Base-by-base conservation (phyloP, 768 basidiomycete species). In the Boletellus sp. region DNA sequence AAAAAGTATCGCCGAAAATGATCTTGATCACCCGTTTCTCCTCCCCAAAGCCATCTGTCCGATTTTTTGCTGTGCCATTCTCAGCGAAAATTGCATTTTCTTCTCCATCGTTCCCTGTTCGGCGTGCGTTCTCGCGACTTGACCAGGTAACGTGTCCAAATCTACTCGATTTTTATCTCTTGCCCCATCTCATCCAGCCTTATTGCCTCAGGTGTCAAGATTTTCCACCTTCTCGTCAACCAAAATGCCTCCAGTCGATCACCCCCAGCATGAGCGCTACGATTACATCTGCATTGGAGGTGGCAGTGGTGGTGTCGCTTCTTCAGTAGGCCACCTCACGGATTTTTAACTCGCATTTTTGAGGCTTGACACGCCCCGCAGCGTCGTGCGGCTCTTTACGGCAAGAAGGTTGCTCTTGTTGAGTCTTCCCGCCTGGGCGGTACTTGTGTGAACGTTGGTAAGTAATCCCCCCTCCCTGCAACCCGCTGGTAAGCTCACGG, bases 401-500 rank as follows among this genome's bases (percentile, higher is more conserved):
- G 94, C 35, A 90, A 88, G 68, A 95, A 94, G 69, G 91, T 92
- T 45, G 95, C 94, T 12, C 71, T 97, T 23, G 80, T 97, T 15
- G 96, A 99, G 65, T 76, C 72, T 39, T 79, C 82, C 5, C 78
- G 81, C 10, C 64, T 94, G 3, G 96, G 96, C 31, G 96, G 95
- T 45, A 97, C 95, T 33, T 99, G 96, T 65, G 96, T 99, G 52
- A 97, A 97, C 68, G 95, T 99, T 52, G 95, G 93, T 89, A 58
- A 56, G 89, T 76, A 32, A 24, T 37, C 10, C 22, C 4, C 28
- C 6, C 35, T 35, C 11, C 33, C 42, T 46, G 40, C 28, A 16
- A 31, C 36, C 12, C n/a, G 2, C 35, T 15, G 16, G 33, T 17
- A 28, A 49, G 42, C 51, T 55, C n/a, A 60, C 13, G 7, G 11